These are phyloP conservation scores for Candida coquimbonensis DNA, from an alignment of 805 yeast species.

Conservation along the genomic window DNA sequence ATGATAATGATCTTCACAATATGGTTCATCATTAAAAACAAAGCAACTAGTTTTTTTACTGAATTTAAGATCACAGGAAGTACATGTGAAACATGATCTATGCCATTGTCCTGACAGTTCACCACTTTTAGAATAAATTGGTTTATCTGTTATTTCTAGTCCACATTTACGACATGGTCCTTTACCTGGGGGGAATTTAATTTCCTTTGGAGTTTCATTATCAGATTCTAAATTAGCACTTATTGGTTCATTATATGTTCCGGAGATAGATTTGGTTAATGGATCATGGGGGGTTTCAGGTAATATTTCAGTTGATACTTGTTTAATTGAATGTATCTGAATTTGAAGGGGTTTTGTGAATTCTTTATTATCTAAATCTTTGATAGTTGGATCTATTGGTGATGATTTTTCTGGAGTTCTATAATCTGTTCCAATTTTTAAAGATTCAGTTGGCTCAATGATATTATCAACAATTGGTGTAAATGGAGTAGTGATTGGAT, in stretches of 20 bases:
- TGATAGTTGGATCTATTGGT: not conserved
- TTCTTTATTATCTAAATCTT: not conserved
- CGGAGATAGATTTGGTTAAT: not conserved
- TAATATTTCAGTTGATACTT: slow-evolving; percentile 10
- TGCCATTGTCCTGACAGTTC: slow-evolving; percentile 94
- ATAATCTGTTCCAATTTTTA: not conserved
- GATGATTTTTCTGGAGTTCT: no score
- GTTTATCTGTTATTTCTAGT: slow-evolving; percentile 46
- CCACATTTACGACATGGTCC: slow-evolving; percentile 82
- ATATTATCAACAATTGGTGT: slow-evolving; percentile 1
- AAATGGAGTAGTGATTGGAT: not conserved
- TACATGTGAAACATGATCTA: slow-evolving; percentile 74
- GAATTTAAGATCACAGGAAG: slow-evolving; percentile 50
- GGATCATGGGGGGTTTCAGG: not conserved
- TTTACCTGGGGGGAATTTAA: slow-evolving; percentile 46
- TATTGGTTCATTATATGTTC: not conserved
- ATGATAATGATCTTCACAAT: slow-evolving; percentile 76
- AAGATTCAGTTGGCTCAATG: not conserved
- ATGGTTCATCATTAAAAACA: slow-evolving; percentile 72
- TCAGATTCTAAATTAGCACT: not conserved
- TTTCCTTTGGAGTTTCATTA: slow-evolving; percentile 2
- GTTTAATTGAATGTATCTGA: slow-evolving; percentile 12
- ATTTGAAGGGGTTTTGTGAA: slow-evolving; percentile 4
- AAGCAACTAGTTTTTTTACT: slow-evolving; percentile 61
- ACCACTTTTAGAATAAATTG: slow-evolving; percentile 78